Conservation (phyloP, 345 rosid genomes). For the Hypericum androsaemum region DNA sequence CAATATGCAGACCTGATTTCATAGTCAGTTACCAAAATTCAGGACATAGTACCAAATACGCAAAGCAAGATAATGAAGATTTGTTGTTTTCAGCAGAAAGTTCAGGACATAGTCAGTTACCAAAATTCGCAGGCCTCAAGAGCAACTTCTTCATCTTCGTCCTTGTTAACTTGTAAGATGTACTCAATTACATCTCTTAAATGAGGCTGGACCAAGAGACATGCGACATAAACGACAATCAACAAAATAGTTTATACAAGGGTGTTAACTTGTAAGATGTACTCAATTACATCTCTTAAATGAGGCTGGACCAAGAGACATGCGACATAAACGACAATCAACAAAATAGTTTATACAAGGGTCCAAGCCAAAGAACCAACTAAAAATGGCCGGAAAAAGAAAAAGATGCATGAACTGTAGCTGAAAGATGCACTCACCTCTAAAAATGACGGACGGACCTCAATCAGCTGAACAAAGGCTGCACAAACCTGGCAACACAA, state of each 20-base stretch:
- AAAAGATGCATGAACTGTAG: not conserved
- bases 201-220: conserved; percentile 50
- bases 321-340: not conserved
- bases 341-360: no score
- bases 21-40: conserved; percentile 70
- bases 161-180: conserved; percentile 90
- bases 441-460: conserved; percentile 59
- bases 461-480: conserved; percentile 86
- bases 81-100: no score
- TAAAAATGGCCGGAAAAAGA: not conserved
- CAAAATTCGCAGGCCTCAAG: conserved; percentile 98
- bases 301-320: conserved; percentile 48
- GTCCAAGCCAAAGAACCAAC: no score
- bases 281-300: conserved; percentile 66
- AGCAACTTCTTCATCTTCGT: conserved; percentile 81
- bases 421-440: conserved; percentile 43
- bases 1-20: conserved; percentile 76
- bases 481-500: conserved; percentile 66
- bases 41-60: no score
- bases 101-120: conserved; percentile 47
- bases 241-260: no score
- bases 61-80: no score
- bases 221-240: not conserved
- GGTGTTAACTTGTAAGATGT: conserved; percentile 90
- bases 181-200: conserved; percentile 67